Evolutionary conservation across 2,329 filamentous ascomycete species (phyloP), one percentile per base, ranked within the genome.

Genomic region (Colletotrichum neosansevieriae): DNA sequence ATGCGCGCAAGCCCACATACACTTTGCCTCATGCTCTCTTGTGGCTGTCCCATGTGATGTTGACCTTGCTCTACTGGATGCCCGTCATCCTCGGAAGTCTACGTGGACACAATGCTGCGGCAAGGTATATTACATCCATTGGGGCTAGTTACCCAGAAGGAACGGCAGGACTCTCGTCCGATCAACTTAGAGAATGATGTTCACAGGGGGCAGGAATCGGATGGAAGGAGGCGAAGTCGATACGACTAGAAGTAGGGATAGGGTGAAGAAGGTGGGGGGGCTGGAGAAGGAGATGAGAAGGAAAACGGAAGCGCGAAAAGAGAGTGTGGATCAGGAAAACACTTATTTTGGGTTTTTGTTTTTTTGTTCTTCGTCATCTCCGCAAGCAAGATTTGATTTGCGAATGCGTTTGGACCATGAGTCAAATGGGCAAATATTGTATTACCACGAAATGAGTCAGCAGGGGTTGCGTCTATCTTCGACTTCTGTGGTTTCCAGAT

Each of bases 181-280:
- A 67, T 63, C 58, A 36, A 4, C 12, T 51, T 15, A 13, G n/a
- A 24, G 15, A 47, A 42, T 54, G 49, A 66, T 62, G 49, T 50
- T 45, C 45, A 19, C 19, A 63, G 45, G 59, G 59, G 44, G 6
- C 29, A 29, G 29, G 29, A 29, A n/a, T 13, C 9, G 42, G 42
- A 17, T 15, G 42, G 11, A 45, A 13, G 10, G 15, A 17, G 15
- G 10, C 42, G 17, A 45, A 4, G 42, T 29, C 29, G 29, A 29
- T 29, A 29, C 29, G 29, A 29, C 42, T 9, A 19, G 7, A 15
- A 6, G 19, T n/a, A n/a, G 9, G 42, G 13, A 44, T 15, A 12
- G 2, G 42, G 15, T 7, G 42, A 24, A 32, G n/a, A 6, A 29
- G n/a, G 24, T 45, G 32, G 40, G 17, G 34, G n/a, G 59, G 45